Base-by-base conservation (phyloP, 176 grass and related monocot species). In the Chrysopogon serrulatus region DNA sequence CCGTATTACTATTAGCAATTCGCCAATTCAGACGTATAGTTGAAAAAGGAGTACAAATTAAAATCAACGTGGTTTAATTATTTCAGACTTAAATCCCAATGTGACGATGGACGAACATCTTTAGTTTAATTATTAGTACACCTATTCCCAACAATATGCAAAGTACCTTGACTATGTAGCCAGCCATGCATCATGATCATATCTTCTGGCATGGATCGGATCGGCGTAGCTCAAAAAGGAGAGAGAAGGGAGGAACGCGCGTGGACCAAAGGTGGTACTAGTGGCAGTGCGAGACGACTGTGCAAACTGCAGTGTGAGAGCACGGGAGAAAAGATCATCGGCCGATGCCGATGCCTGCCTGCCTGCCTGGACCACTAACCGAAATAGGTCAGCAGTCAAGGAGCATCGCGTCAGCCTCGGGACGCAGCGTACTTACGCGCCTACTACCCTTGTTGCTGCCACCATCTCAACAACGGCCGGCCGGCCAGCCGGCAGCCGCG, bases 321-420 rank as follows among this genome's bases (percentile, higher is more conserved):
- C 76, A 79, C 76, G 76, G 76, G 76, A 79, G 39, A 79, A 79
- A 78, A 78, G 75, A 35, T 18, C 45, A 35, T 18, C 45, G 43
- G 54, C 15, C 56, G 51, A 8, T 5, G 35, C 8, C n/a, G n/a
- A n/a, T n/a, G n/a, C n/a, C n/a, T n/a, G n/a, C n/a, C n/a, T 33
- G 53, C 9, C 23, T 73, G 83, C 49, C 19, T 48, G 65, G 73
- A 82, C 72, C 79, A 70, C 49, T 37, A 43, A 71, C 24, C 73
- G 26, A 49, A 77, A 75, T 26, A 83, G 75, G 73, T 83, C 73
- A 83, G 73, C 79, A 83, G 80, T 88, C 65, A 83, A 82, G 86
- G 74, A 53, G 74, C 74, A 83, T 88, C 51, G 80, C 80, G 86
- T 88, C 86, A 88, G 65, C 80, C 80, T 88, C 74, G 66, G 73